These are phyloP conservation scores for Russula virescens DNA, from an alignment of 768 basidiomycete species.

Conservation along the genomic window DNA sequence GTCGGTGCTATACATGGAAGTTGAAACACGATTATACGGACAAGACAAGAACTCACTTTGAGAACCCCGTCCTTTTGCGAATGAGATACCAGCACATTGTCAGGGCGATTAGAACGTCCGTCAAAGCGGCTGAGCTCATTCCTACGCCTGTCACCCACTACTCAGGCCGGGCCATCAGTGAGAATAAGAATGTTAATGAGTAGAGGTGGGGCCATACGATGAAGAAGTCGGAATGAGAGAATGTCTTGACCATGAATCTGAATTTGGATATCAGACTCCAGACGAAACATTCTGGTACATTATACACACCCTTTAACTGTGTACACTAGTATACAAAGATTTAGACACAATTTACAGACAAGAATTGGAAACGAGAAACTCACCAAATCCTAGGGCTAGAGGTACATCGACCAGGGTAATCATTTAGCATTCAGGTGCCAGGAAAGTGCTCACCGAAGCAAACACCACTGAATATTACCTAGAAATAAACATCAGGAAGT, in stretches of 20 bases:
- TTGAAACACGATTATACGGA: neutral
- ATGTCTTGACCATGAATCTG: slow-evolving; percentile 28
- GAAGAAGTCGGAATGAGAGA: slow-evolving; percentile 33
- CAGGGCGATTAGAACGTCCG: slow-evolving; percentile 45
- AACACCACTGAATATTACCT: slow-evolving; percentile 34
- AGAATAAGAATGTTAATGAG: neutral
- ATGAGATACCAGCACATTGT: slow-evolving; percentile 45
- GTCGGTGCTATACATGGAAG: slow-evolving; percentile 27
- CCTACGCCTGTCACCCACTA: slow-evolving; percentile 49
- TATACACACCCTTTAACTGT: slow-evolving; percentile 39
- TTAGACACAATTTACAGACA: neutral
- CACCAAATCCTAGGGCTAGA: slow-evolving; percentile 26
- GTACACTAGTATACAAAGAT: slow-evolving; percentile 34
- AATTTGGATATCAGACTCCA: no score
- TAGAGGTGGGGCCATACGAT: slow-evolving; percentile 25
- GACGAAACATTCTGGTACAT: no score
- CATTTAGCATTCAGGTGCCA: no score
- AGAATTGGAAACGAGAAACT: slow-evolving; percentile 8
- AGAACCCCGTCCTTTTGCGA: slow-evolving; percentile 42
- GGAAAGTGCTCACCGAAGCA: slow-evolving; percentile 37
- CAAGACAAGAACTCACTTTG: slow-evolving; percentile 30
- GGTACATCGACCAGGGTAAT: neutral
- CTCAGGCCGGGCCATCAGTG: neutral
- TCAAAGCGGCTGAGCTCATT: slow-evolving; percentile 41
- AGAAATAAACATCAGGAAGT: neutral